Conservation (phyloP, 345 rosid species). For the Gossypium australe region DNA sequence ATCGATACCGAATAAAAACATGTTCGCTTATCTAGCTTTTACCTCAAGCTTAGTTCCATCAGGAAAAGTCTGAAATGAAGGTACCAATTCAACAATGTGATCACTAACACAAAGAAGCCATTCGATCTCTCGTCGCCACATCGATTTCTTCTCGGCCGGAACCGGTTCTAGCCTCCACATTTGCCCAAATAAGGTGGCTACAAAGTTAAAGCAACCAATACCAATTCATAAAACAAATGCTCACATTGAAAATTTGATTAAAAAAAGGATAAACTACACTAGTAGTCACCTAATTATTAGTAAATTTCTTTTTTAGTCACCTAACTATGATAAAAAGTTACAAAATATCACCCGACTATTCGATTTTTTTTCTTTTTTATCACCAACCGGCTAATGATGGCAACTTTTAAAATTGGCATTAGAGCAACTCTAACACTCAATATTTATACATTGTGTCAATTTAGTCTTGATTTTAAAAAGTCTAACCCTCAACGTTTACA, state of each 20-base stretch:
- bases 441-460: too few species aligned
- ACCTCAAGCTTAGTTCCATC: conserved; percentile 98
- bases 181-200: conserved; percentile 95
- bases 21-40: background rate
- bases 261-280: background rate
- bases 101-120: conserved; percentile 94
- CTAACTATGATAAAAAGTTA: too few species aligned
- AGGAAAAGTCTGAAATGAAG: conserved; percentile 92
- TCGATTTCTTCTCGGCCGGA: conserved; percentile 72
- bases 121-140: conserved; percentile 98
- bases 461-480: too few species aligned
- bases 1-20: background rate
- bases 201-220: background rate
- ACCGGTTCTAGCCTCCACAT: conserved; percentile 93
- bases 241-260: background rate
- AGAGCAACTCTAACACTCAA: too few species aligned
- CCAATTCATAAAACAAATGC: background rate
- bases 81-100: conserved; percentile 91
- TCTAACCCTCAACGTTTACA: too few species aligned
- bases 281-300: too few species aligned
- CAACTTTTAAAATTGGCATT: too few species aligned
- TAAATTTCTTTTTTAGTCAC: too few species aligned
- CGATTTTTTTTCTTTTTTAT: too few species aligned
- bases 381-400: too few species aligned
- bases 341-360: too few species aligned